Conservation (phyloP, 2,329 filamentous ascomycete genomes). For the Verticillium zaregamsianum region DNA sequence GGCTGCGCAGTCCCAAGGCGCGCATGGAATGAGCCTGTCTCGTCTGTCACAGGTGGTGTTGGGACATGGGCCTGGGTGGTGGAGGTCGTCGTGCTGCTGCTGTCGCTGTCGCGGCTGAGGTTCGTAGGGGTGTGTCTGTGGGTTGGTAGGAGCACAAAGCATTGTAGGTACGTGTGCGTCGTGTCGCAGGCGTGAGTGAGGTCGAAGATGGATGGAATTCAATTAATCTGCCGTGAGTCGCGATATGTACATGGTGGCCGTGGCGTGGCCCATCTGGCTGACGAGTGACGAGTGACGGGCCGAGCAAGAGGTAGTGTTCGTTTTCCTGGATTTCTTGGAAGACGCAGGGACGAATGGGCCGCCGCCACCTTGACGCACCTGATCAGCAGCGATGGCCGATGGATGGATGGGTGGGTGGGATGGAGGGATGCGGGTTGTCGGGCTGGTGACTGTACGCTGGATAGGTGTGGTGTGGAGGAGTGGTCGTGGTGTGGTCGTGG, state of each 20-base stretch:
- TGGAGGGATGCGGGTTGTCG: not conserved
- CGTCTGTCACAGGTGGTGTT: not conserved
- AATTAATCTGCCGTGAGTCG: not conserved
- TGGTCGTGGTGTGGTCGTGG: not conserved
- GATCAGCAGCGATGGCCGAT: not conserved
- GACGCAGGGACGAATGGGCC: not conserved
- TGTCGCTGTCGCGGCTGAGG: not conserved
- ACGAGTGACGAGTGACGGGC: not conserved
- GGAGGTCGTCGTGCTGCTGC: not conserved
- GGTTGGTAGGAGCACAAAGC: not conserved
- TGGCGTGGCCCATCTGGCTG: not conserved
- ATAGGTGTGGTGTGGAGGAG: not conserved
- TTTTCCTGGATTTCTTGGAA: not conserved
- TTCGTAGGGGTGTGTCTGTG: not conserved
- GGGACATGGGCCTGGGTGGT: not conserved
- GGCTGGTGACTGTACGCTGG: not conserved
- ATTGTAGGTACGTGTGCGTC: not conserved
- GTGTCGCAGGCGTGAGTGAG: not conserved
- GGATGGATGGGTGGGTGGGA: not conserved
- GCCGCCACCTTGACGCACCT: not conserved
- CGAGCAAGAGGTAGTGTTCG: not conserved
- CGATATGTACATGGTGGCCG: not conserved
- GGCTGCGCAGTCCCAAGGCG: conserved; percentile 12
- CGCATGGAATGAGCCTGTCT: conserved; percentile 14
- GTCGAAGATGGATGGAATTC: not conserved